These are phyloP conservation scores for Mycosphaerelloides madeirae DNA, from an alignment of 2,329 filamentous ascomycete species.

Conservation along the genomic window DNA sequence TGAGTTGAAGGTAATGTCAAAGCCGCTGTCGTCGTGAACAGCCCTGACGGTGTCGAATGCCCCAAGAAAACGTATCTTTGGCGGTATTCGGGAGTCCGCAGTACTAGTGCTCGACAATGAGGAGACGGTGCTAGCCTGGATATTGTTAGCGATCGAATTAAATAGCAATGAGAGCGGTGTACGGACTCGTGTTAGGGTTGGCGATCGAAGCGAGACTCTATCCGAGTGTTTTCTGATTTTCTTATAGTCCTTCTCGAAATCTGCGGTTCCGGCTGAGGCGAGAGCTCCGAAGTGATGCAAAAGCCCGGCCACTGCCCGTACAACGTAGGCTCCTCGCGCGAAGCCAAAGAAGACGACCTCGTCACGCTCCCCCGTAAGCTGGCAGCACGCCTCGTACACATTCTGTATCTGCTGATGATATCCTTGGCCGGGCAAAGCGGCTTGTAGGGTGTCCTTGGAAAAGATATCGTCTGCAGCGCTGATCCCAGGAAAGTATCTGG, in stretches of 20 bases:
- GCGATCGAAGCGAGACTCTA: background rate
- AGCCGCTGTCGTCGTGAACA: constrained; percentile 21
- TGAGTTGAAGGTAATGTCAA: constrained; percentile 32
- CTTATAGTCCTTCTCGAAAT: constrained; percentile 30
- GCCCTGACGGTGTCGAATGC: constrained; percentile 37
- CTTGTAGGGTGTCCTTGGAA: constrained; percentile 14
- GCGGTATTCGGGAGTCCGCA: constrained; percentile 19
- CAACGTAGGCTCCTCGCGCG: constrained; percentile 39
- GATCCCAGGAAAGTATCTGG: constrained; percentile 16
- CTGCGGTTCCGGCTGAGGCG: constrained; percentile 16
- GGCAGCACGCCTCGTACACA: constrained; percentile 23
- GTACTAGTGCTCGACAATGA: constrained; percentile 9
- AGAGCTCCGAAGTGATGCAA: constrained; percentile 35
- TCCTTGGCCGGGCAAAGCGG: constrained; percentile 15
- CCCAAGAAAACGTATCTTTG: constrained; percentile 37
- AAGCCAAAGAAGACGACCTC: constrained; percentile 42
- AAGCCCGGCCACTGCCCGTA: constrained; percentile 38
- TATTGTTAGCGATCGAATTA: too few relatives aligned
- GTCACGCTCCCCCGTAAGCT: constrained; percentile 24
- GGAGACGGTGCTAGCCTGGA: constrained; percentile 6
- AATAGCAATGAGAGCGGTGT: too few relatives aligned
- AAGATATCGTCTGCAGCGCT: constrained; percentile 17
- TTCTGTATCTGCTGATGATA: constrained; percentile 22
- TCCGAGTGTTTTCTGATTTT: constrained; percentile 23
- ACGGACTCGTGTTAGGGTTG: too few relatives aligned